A percentile compares a stretch with the other conserved stretches of the same genome.
Evolutionary conservation across 768 basidiomycete genomes (phyloP).

Genomic region (Calocybe gangraenosa): DNA sequence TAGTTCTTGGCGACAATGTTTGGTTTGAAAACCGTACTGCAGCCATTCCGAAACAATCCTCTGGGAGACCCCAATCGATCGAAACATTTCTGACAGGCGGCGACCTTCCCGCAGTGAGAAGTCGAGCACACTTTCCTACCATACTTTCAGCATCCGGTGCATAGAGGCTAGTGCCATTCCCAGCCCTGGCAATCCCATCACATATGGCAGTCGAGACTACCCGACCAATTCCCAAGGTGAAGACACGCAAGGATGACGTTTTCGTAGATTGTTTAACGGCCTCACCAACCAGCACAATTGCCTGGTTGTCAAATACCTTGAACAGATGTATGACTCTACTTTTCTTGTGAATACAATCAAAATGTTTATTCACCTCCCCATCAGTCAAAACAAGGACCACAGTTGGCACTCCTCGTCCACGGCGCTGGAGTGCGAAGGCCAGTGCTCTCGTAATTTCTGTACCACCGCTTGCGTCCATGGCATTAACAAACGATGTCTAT

Average conservation of each 20-base stretch:
- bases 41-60: slow-evolving; percentile 17
- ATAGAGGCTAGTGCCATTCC: slow-evolving; percentile 47
- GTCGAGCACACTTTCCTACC: slow-evolving; percentile 39
- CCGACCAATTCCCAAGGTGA: slow-evolving; percentile 55
- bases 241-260: slow-evolving; percentile 41
- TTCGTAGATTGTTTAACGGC: slow-evolving; percentile 28
- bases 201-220: slow-evolving; percentile 46
- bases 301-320: slow-evolving; percentile 19
- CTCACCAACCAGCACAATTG: slow-evolving; percentile 20
- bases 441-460: slow-evolving; percentile 48
- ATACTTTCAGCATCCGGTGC: slow-evolving; percentile 44
- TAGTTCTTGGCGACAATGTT: slow-evolving; percentile 15
- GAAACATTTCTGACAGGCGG: slow-evolving; percentile 39
- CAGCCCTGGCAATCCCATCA: slow-evolving; percentile 48
- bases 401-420: slow-evolving; percentile 33
- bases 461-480: slow-evolving; percentile 44
- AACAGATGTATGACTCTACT: not conserved
- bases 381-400: slow-evolving; percentile 58
- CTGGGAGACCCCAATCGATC: slow-evolving; percentile 46
- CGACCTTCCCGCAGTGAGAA: slow-evolving; percentile 48
- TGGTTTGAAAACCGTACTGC: slow-evolving; percentile 16
- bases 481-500: slow-evolving; percentile 35
- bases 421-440: slow-evolving; percentile 28
- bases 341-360: not conserved
- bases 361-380: slow-evolving; percentile 33